Evolutionary conservation across 2,329 filamentous ascomycete genomes (phyloP), one percentile per base, ranked within the genome.

Genomic region (Aspergillus costaricaensis): DNA sequence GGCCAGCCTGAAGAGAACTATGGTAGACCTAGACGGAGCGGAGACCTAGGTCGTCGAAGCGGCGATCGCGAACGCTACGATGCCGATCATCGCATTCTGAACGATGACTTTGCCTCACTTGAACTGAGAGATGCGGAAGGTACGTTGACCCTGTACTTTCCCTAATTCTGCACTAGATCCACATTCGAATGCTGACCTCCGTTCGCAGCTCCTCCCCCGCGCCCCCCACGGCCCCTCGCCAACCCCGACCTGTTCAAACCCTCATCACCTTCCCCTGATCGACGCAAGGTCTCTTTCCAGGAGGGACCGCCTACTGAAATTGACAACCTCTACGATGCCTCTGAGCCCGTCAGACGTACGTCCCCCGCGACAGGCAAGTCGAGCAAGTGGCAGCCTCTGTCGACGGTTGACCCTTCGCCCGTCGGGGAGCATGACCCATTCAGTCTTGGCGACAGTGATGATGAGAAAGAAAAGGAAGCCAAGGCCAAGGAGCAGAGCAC

Each of bases 311-410:
- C 91, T 2, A 91, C 96, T 69, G 92, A 96, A 71, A 93, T 96
- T 50, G 85, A 89, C 67, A 87, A 82, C 36, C 74, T 90, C 60
- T 95, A 96, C 73, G 86, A 88, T 59, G 81, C 84, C 10, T 85
- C 88, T 74, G 74, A 79, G 80, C 55, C 82, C 77, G 27, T 81
- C 80, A 66, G 87, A 83, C 76, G 86, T 82, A 72, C 77, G 67
- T 74, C 80, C 51, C 70, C 74, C 4, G 68, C 70, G n/a, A 81
- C 82, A 51, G 78, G 80, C 66, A 95, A 92, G 79, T 78, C 86
- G 49, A 97, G 93, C 84, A 99, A 99, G 80, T 99, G 95, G 95
- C 94, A 99, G 77, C 94, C 95, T 9, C 81, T 99, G 68, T 92
- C 93, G 12, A 85, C 89, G 0, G 87, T 97, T 14, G 91, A 96